Conservation (phyloP, 805 yeast species). For the Yamadazyma ubonensis region DNA sequence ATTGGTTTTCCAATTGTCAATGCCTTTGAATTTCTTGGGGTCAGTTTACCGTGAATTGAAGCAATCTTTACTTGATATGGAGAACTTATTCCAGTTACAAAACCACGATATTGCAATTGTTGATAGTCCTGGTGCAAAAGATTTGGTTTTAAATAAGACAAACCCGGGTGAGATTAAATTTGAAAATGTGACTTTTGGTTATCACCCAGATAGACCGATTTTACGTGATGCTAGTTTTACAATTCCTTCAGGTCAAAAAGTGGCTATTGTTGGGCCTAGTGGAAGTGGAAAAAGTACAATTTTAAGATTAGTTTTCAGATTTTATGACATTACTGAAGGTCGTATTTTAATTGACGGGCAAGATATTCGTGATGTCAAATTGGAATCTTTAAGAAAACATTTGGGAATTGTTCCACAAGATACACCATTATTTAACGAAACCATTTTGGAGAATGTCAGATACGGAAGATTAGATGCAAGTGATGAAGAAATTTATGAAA, state of each 20-base stretch:
- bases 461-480: constrained; percentile 78
- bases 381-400: constrained; percentile 69
- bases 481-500: constrained; percentile 65
- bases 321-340: constrained; percentile 81
- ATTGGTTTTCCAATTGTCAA: constrained; percentile 91
- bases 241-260: constrained; percentile 87
- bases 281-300: constrained; percentile 96
- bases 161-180: constrained; percentile 76
- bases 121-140: constrained; percentile 62
- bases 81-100: constrained; percentile 83
- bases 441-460: constrained; percentile 81
- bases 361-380: constrained; percentile 70
- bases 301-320: constrained; percentile 77
- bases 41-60: constrained; percentile 93
- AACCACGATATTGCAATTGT: constrained; percentile 65
- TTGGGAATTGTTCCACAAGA: constrained; percentile 98
- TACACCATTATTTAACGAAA: constrained; percentile 91
- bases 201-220: constrained; percentile 85
- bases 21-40: constrained; percentile 91
- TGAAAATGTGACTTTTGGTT: constrained; percentile 91
- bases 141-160: constrained; percentile 44
- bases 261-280: constrained; percentile 94
- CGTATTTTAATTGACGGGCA: constrained; percentile 84
- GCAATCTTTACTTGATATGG: constrained; percentile 94
- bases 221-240: constrained; percentile 75